Evolutionary conservation across 208 protist species (phyloP), one percentile per base, ranked within the genome.

Genomic region (Wallacemonas sp.): DNA sequence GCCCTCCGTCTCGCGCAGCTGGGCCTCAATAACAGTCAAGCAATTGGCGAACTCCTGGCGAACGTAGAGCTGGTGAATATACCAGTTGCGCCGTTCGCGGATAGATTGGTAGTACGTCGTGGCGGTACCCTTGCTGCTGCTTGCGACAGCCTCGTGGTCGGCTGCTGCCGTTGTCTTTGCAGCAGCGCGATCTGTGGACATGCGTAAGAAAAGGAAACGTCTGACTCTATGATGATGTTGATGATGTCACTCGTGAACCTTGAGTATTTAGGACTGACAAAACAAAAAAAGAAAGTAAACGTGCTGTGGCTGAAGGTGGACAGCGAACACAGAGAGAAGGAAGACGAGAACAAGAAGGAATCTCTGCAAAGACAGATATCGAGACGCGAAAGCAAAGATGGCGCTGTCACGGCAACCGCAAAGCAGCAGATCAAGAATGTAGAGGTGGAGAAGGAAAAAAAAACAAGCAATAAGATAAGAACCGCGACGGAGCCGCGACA

Each of bases 51-150:
- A 97, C 49, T 98, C 91, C 55, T 98, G 85, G 11, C 83, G 79
- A n/a, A 86, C 64, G 73, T 95, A 98, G 19, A 98, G 78, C 52
- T 91, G 38, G 58, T 99, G 93, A 44, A 99, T 98, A 14, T 97
- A 76, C 84, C 94, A 97, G 80, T 99, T 99, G 19, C 83, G 81
- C 21, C 83, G 76, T 63, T 98, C 94, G 12, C 92, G 84, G 33
- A 90, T 77, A 1, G 54, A 32, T 36, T 82, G 48, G 26, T 81
- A 39, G 54, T 78, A 67, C 36, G 71, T 58, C 3, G 30, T 29
- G 24, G 34, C 39, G 6, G 33, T 39, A 17, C 34, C 38, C 26
- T 38, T 64, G 2, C 19, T 17, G 29, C 32, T 46, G 68, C 19
- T 17, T 21, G 43, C 44, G 17, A 39, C 39, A 4, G n/a, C 46